Base-by-base conservation (phyloP, 441 rosid genomes). In the Macaranga tanarius region DNA sequence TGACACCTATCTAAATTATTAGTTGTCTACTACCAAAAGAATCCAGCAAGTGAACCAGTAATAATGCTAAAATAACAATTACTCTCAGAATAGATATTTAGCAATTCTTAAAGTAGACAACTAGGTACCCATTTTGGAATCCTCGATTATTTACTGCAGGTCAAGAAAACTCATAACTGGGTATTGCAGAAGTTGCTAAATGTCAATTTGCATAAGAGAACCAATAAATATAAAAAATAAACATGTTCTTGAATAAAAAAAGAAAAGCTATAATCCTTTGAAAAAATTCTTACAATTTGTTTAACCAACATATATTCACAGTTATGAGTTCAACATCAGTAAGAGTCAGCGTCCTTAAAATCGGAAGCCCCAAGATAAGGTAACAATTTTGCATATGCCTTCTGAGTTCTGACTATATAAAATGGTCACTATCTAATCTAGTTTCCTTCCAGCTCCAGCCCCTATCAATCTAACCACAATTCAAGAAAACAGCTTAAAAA, bases 101-200 rank as follows among this genome's bases (percentile, higher is more conserved):
- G 47, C 45, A 45, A 38, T 34, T 61, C 23, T 42, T 38, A 19
- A 34, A 6, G 7, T n/a, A 19, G 17, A 8, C 2, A 16, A 22
- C 54, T 23, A 22, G 1, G 17, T 25, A 7, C 6, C 47, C 15
- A 57, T 48, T 48, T 25, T 25, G 16, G 50, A 19, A 26, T 58
- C 23, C 17, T 52, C 2, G 8, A 42, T 54, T 38, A 7, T 31
- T 11, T 31, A 28, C 52, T n/a, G 61, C 26, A 52, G 9, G 19
- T 34, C 47, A 20, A 50, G 17, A 13, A 55, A 54, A 28, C 20
- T 5, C 72, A 38, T 20, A 67, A 20, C 45, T 31, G 10, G 26
- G 16, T 8, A 61, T 50, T 60, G 67, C 15, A 71, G 51, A 68
- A 68, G 71, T 40, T 68, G 62, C 48, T 15, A 65, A 6, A 28